Conservation (phyloP, 1,139 yeast species). For the Hyphopichia fennica region DNA sequence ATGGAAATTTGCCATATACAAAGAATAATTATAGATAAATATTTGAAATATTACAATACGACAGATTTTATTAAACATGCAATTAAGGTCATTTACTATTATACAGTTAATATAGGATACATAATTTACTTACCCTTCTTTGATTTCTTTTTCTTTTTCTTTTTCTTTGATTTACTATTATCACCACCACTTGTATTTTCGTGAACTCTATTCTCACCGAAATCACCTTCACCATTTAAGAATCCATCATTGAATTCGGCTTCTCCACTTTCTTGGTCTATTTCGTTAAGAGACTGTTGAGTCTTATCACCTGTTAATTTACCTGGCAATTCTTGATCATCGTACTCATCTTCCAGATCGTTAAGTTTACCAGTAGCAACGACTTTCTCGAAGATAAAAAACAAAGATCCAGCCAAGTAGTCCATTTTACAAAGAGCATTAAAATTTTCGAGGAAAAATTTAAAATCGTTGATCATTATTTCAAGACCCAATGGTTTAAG, state of each 20-base stretch:
- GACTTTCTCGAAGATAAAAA: conserved; percentile 25
- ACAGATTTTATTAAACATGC: no score
- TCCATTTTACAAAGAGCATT: conserved; percentile 34
- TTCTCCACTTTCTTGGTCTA: conserved; percentile 6
- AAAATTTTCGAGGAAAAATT: conserved; percentile 26
- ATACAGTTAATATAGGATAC: conserved; percentile 1
- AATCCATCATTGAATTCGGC: conserved; percentile 26
- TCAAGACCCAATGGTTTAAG: conserved; percentile 4
- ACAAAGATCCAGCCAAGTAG: conserved; percentile 26
- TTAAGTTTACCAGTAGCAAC: conserved; percentile 19
- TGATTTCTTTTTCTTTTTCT: conserved; percentile 24
- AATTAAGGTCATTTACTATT: no score
- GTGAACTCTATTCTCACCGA: conserved; percentile 4
- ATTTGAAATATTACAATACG: no score
- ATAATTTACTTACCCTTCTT: conserved; percentile 20
- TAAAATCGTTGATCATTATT: conserved; percentile 17
- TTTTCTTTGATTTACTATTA: conserved; percentile 13
- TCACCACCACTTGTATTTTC: no score
- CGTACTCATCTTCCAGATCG: background rate
- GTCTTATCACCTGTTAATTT: background rate
- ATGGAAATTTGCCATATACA: no score
- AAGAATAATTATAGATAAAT: no score
- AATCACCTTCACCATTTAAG: conserved; percentile 25
- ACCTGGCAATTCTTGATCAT: no score
- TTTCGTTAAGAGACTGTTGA: background rate